Conservation (phyloP, 257 asterid species). For the Penstemon barbatus region DNA sequence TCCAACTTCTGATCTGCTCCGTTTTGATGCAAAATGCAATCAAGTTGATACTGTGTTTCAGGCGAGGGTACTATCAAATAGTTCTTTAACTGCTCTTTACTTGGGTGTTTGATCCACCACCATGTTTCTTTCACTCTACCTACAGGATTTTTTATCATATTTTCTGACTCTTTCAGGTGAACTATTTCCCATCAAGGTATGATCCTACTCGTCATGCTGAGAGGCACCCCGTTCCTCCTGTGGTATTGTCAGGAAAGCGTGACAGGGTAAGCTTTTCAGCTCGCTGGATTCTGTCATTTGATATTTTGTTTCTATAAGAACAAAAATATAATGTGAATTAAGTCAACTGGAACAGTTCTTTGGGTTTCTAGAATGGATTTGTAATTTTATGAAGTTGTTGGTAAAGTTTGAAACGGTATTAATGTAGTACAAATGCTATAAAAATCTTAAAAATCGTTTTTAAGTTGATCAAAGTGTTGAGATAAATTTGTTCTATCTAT, state of each 20-base stretch:
- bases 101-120: too few species aligned
- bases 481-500: background rate
- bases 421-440: background rate
- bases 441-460: background rate
- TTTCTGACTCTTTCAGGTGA: conserved; percentile 41
- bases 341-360: too few species aligned
- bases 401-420: too few species aligned
- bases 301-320: background rate
- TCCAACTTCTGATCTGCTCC: too few species aligned
- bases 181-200: conserved; percentile 76
- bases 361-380: background rate
- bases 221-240: conserved; percentile 56
- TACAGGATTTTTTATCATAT: background rate
- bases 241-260: conserved; percentile 54
- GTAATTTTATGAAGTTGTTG: background rate
- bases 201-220: conserved; percentile 68
- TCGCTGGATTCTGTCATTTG: conserved; percentile 16
- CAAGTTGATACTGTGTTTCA: too few species aligned
- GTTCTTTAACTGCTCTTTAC: too few species aligned
- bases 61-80: too few species aligned
- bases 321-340: background rate
- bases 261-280: conserved; percentile 42
- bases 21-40: too few species aligned
- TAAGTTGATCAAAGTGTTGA: background rate
- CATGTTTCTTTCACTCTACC: background rate